Base-by-base conservation (phyloP, 2,329 filamentous ascomycete species). In the Chrysosporium keratinophilum region DNA sequence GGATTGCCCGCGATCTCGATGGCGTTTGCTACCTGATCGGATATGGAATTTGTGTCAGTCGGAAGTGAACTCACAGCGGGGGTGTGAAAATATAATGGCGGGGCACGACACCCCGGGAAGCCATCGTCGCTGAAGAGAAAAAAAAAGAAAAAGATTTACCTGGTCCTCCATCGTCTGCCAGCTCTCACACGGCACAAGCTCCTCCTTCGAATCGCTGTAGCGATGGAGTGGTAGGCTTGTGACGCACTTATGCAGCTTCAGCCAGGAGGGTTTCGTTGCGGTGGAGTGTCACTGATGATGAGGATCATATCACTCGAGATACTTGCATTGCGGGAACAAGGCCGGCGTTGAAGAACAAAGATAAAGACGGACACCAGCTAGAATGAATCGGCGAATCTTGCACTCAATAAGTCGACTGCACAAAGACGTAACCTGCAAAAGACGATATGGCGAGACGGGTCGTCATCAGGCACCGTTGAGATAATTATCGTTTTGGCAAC, bases 1-100 rank as follows among this genome's bases (percentile, higher is more conserved):
- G 88, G 87, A 71, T 91, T 84, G 76, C 84, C 93, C 71, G 88
- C 88, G 74, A 97, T 94, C 71, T 93, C 83, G 74, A 97, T 93
- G 71, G 93, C 93, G 75, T 88, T 91, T 74, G 93, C 87, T 71
- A 96, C 84, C 88, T 96, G 41, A 7, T 55, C 50, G 28, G 10
- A 55, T 14, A 45, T 23, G 47, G 31, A 52, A 37, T 47, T 12
- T 23, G 45, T 59, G 59, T 64, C 58, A 65, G 40, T 50, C 54
- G 58, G 56, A n/a, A 57, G 10, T 37, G 55, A 58, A 58, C 56
- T 48, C 43, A 40, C 46, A 17, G 50, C 33, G 50, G 50, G n/a
- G 49, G 49, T 23, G 3, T 19, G 10, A 51, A 51, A 51, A 35
- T 34, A n/a, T 15, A 15, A 37, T 20, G 39, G 47, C 35, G 48